These are phyloP conservation scores for Pythium utonaiense DNA, from an alignment of 352 stramenopile species.

Conservation along the genomic window DNA sequence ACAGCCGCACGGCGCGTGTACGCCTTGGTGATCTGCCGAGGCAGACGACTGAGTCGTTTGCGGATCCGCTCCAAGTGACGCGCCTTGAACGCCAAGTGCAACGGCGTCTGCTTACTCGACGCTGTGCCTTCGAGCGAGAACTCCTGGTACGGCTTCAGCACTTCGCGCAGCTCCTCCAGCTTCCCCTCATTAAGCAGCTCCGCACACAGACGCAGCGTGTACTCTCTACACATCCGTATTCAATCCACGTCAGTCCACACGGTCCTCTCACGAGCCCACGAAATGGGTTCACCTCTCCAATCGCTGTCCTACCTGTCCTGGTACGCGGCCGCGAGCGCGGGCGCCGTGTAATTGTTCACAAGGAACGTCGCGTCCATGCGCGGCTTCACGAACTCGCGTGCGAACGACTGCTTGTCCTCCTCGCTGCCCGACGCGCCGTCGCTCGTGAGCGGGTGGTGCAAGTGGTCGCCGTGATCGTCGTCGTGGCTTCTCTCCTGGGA, in stretches of 20 bases:
- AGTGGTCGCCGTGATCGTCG: slow-evolving; percentile 1
- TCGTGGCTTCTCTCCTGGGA: slow-evolving; percentile 5
- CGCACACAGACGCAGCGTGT: slow-evolving; percentile 73
- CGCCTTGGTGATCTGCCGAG: slow-evolving; percentile 91
- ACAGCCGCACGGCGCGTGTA: slow-evolving; percentile 91
- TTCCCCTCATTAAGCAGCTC: slow-evolving; percentile 73
- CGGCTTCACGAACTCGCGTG: slow-evolving; percentile 68
- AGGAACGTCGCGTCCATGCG: slow-evolving; percentile 78
- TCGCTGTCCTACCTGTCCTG: slow-evolving; percentile 81
- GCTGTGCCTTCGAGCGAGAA: slow-evolving; percentile 20
- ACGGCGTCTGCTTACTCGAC: slow-evolving; percentile 32
- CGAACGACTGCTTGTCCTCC: slow-evolving; percentile 37
- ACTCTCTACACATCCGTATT: slow-evolving; percentile 36
- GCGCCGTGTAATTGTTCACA: slow-evolving; percentile 96
- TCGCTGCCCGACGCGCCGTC: background rate
- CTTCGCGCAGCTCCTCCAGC: slow-evolving; percentile 59
- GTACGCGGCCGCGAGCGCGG: slow-evolving; percentile 92
- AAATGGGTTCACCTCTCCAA: no score
- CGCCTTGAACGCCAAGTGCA: slow-evolving; percentile 75
- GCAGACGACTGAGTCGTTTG: slow-evolving; percentile 93
- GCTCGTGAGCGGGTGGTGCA: slow-evolving; percentile 2
- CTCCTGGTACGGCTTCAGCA: slow-evolving; percentile 71
- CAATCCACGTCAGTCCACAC: background rate
- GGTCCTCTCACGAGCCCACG: no score
- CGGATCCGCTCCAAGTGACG: slow-evolving; percentile 91